Conservation (phyloP, 164 flowering plant species). For the Amborella trichopoda region DNA sequence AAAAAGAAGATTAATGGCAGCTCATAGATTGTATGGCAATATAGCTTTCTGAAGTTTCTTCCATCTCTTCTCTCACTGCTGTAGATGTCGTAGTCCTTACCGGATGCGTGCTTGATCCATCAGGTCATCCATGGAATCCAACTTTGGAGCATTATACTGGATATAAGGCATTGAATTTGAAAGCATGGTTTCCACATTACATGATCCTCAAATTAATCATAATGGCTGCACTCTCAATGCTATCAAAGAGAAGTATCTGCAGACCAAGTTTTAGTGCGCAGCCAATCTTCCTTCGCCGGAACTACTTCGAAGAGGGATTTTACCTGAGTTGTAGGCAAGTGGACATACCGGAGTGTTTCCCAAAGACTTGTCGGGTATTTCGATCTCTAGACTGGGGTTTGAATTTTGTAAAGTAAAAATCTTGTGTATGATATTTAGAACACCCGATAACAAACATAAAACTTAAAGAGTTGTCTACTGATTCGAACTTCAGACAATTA, state of each 20-base stretch:
- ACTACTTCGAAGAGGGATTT: conserved; percentile 23
- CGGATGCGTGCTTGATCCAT: conserved; percentile 69
- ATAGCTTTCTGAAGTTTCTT: conserved; percentile 44
- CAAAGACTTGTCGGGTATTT: too few relatives aligned
- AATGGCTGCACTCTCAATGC: conserved; percentile 42
- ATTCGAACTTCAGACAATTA: too few relatives aligned
- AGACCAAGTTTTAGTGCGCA: conserved; percentile 52
- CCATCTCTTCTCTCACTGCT: conserved; percentile 71
- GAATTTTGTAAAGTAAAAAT: too few relatives aligned
- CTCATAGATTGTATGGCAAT: too few relatives aligned
- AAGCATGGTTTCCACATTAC: conserved; percentile 40
- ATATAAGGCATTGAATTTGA: conserved; percentile 50
- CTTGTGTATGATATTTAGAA: too few relatives aligned
- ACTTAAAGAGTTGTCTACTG: too few relatives aligned
- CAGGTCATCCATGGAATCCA: conserved; percentile 64
- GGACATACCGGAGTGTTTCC: too few relatives aligned
- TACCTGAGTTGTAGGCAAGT: too few relatives aligned
- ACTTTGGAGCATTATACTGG: conserved; percentile 57
- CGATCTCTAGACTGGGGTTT: too few relatives aligned
- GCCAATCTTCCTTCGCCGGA: conserved; percentile 38
- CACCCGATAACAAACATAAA: too few relatives aligned
- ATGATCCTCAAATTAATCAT: conserved; percentile 50
- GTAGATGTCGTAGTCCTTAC: conserved; percentile 84
- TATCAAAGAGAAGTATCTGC: conserved; percentile 51
- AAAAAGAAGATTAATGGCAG: too few relatives aligned